These are phyloP conservation scores for Fusarium sp. DNA, from an alignment of 2,329 filamentous ascomycete genomes.

Conservation along the genomic window DNA sequence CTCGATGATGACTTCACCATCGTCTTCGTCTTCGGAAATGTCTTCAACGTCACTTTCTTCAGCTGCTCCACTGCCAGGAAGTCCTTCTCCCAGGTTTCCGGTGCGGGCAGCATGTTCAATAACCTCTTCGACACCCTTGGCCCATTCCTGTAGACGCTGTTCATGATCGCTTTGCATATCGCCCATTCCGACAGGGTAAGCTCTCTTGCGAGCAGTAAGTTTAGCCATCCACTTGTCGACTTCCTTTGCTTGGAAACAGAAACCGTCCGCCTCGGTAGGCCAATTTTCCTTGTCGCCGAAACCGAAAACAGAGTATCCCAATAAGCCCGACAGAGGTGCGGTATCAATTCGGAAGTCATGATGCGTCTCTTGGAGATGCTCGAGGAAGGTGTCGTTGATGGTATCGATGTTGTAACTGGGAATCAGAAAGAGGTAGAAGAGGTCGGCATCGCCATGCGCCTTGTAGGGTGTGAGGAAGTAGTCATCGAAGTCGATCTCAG, in stretches of 20 bases:
- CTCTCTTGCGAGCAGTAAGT: constrained; percentile 84
- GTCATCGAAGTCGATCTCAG: constrained; percentile 91
- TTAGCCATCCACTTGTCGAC: constrained; percentile 98
- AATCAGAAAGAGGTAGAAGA: constrained; percentile 86
- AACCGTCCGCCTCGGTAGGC: constrained; percentile 90
- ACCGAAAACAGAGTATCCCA: constrained; percentile 94
- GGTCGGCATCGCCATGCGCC: constrained; percentile 63
- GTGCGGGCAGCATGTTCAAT: constrained; percentile 72
- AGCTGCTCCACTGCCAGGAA: constrained; percentile 83
- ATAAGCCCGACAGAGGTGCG: constrained; percentile 77
- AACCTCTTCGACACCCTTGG: constrained; percentile 76
- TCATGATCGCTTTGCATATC: constrained; percentile 82
- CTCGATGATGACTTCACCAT: constrained; percentile 61
- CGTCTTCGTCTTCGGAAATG: constrained; percentile 68
- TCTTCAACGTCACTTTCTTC: constrained; percentile 86
- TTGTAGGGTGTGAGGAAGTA: constrained; percentile 86
- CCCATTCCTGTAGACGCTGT: constrained; percentile 80
- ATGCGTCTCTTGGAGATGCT: constrained; percentile 90
- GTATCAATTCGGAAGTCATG: constrained; percentile 98
- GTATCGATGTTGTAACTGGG: constrained; percentile 97
- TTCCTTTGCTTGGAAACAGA: constrained; percentile 91
- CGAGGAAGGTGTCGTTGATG: constrained; percentile 86
- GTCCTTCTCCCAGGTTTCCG: constrained; percentile 70
- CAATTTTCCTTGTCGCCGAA: constrained; percentile 92
- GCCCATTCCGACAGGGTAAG: constrained; percentile 88